Evolutionary conservation across 139 green algal genomes (phyloP).

Genomic region (Zygnema circumcarinatum): DNA sequence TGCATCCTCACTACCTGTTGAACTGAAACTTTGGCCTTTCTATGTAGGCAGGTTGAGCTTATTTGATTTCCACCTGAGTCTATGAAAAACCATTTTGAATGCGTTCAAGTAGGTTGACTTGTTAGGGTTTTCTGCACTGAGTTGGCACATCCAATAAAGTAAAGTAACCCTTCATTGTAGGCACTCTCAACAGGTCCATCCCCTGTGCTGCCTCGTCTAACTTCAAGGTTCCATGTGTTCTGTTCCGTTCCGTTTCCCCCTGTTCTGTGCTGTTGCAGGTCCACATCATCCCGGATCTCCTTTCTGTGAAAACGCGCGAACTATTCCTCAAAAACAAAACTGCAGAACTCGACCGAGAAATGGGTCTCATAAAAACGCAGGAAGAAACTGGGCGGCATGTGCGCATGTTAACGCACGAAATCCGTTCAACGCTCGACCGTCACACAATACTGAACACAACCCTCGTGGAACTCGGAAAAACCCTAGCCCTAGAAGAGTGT

Average conservation of each 20-base stretch:
- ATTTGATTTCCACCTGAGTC: too few species aligned
- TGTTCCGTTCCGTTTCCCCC: neutral
- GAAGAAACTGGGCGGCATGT: slow-evolving; percentile 49
- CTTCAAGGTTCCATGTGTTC: too few species aligned
- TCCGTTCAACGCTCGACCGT: slow-evolving; percentile 49
- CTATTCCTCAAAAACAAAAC: slow-evolving; percentile 57
- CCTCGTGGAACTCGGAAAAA: slow-evolving; percentile 47
- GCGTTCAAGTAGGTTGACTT: too few species aligned
- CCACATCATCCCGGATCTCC: slow-evolving; percentile 53
- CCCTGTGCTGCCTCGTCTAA: too few species aligned
- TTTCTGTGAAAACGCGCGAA: slow-evolving; percentile 51
- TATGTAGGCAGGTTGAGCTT: too few species aligned
- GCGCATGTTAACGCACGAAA: slow-evolving; percentile 56
- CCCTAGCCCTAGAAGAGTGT: slow-evolving; percentile 41
- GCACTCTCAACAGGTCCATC: too few species aligned
- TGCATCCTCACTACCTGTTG: too few species aligned
- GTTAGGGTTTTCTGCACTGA: too few species aligned
- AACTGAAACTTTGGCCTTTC: too few species aligned
- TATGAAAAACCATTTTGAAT: too few species aligned
- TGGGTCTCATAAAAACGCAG: slow-evolving; percentile 50
- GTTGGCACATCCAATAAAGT: too few species aligned
- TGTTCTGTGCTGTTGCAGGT: slow-evolving; percentile 17
- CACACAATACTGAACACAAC: slow-evolving; percentile 57
- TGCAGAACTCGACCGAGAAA: slow-evolving; percentile 50
- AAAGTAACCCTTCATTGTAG: too few species aligned